These are phyloP conservation scores for Shiraia bambusicola DNA, from an alignment of 2,329 filamentous ascomycete genomes.

Conservation along the genomic window DNA sequence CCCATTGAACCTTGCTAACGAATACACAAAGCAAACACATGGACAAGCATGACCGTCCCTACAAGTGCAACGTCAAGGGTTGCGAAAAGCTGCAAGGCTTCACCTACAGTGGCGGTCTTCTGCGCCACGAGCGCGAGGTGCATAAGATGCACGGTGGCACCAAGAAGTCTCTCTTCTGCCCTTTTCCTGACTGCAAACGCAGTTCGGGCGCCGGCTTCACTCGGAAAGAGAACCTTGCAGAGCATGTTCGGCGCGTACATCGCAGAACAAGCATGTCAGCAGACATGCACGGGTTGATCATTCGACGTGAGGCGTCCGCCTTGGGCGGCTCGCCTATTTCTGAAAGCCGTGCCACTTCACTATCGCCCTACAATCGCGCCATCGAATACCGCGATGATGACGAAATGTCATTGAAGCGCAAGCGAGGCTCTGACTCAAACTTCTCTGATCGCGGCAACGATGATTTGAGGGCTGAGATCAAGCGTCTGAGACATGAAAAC, in stretches of 20 bases:
- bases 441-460: slow-evolving; percentile 28
- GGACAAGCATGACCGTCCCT: slow-evolving; percentile 95
- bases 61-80: slow-evolving; percentile 77
- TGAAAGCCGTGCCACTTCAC: slow-evolving; percentile 23
- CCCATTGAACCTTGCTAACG: slow-evolving; percentile 16
- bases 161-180: slow-evolving; percentile 84
- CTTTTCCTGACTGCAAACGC: slow-evolving; percentile 83
- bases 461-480: slow-evolving; percentile 44
- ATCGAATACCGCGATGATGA: slow-evolving; percentile 29
- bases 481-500: slow-evolving; percentile 45
- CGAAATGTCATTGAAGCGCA: slow-evolving; percentile 34
- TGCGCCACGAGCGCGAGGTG: slow-evolving; percentile 90
- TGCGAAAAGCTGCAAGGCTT: slow-evolving; percentile 93
- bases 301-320: slow-evolving; percentile 26
- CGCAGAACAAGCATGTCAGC: slow-evolving; percentile 41
- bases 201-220: slow-evolving; percentile 88
- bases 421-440: slow-evolving; percentile 33
- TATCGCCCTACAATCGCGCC: slow-evolving; percentile 27
- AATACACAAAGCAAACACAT: slow-evolving; percentile 76
- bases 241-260: slow-evolving; percentile 90
- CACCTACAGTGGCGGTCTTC: slow-evolving; percentile 87
- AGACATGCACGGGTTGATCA: slow-evolving; percentile 37
- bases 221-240: slow-evolving; percentile 88
- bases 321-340: slow-evolving; percentile 23
- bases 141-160: slow-evolving; percentile 88